These are phyloP conservation scores for Vanderwaltozyma yarrowii DNA, from an alignment of 805 yeast genomes.

Conservation along the genomic window DNA sequence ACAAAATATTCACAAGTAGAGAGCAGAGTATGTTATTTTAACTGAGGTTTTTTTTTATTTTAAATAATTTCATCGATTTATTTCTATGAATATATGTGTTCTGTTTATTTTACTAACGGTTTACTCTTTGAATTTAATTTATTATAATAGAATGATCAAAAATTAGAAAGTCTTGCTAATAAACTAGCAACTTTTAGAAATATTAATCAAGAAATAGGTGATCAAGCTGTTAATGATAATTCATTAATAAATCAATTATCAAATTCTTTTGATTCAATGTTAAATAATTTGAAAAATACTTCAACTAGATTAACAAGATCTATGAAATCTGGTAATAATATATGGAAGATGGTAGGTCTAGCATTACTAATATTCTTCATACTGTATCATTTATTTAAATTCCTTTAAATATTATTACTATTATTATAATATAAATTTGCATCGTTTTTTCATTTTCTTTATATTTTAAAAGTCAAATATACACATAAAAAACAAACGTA, in stretches of 20 bases:
- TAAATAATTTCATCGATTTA: no score
- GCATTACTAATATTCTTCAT: constrained; percentile 47
- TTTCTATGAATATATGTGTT: no score
- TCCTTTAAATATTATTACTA: constrained; percentile 27
- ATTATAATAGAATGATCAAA: constrained; percentile 44
- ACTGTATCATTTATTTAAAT: constrained; percentile 43
- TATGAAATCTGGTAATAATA: constrained; percentile 46
- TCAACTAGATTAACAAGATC: constrained; percentile 46
- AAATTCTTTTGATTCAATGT: constrained; percentile 41
- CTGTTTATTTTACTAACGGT: constrained; percentile 2
- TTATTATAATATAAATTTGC: no score
- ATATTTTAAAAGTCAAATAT: no score
- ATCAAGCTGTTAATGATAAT: constrained; percentile 48
- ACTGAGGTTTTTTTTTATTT: no score
- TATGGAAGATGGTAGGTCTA: constrained; percentile 48
- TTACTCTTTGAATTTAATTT: neutral
- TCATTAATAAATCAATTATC: constrained; percentile 34
- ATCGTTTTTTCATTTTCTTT: no score
- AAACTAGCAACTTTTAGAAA: constrained; percentile 54
- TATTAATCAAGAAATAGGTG: constrained; percentile 58
- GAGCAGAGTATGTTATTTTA: constrained; percentile 14
- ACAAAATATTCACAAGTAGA: constrained; percentile 27
- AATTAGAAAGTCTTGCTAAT: constrained; percentile 52
- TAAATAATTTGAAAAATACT: constrained; percentile 40
- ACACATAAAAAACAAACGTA: neutral